Conservation (phyloP, 78 protist species). For the Capsaspora owczarzaki region DNA sequence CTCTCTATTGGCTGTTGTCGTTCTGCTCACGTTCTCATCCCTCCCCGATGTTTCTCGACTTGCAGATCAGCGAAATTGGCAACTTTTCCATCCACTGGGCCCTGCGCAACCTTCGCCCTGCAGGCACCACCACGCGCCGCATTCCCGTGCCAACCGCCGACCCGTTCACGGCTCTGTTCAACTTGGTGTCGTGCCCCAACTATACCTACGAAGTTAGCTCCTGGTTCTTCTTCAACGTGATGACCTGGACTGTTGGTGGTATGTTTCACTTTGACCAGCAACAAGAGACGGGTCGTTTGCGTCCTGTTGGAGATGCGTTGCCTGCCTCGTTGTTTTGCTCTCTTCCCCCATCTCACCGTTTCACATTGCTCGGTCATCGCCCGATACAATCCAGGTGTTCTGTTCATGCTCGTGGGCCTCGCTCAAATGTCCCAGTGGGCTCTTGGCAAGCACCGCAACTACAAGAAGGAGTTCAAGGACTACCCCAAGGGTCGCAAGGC, state of each 20-base stretch:
- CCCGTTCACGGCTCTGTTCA: constrained; percentile 55
- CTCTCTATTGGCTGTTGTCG: background rate
- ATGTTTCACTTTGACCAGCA: too few species aligned
- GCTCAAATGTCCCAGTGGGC: constrained; percentile 80
- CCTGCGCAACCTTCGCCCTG: constrained; percentile 60
- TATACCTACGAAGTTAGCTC: constrained; percentile 65
- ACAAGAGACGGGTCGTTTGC: too few species aligned
- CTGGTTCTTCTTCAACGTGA: constrained; percentile 65
- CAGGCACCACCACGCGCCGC: constrained; percentile 46
- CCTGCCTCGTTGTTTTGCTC: too few species aligned
- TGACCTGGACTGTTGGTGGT: constrained; percentile 42
- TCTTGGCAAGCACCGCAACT: constrained; percentile 48
- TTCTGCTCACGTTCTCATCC: background rate
- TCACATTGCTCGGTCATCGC: too few species aligned
- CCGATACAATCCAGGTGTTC: constrained; percentile 10
- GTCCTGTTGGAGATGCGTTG: too few species aligned
- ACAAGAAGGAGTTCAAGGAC: constrained; percentile 40
- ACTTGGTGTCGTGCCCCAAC: constrained; percentile 69
- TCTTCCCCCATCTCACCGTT: too few species aligned
- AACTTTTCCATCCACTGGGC: constrained; percentile 45
- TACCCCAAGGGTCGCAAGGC: constrained; percentile 56
- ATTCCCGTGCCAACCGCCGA: constrained; percentile 14
- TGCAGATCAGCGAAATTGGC: background rate
- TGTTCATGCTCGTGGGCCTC: constrained; percentile 64
- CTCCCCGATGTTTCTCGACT: background rate